A percentile compares a stretch with the other conserved stretches of the same genome.
Conservation (phyloP, 2,329 filamentous ascomycete species). For the Trichoderma breve region DNA sequence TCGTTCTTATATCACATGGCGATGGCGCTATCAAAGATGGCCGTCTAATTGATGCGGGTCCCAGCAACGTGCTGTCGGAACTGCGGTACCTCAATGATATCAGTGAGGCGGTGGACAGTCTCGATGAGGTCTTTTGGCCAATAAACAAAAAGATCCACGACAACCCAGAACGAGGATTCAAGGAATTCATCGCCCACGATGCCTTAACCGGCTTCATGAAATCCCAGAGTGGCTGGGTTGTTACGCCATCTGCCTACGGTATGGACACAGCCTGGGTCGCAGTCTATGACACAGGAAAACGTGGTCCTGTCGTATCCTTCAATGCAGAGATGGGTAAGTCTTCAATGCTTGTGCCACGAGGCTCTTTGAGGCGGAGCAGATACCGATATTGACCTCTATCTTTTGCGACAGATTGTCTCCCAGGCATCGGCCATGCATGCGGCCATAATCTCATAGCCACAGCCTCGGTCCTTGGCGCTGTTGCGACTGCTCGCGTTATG, state of each 20-base stretch:
- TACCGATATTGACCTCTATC: neutral
- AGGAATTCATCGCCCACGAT: constrained; percentile 43
- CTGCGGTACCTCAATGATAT: constrained; percentile 42
- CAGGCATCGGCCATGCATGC: constrained; percentile 51
- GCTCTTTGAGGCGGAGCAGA: neutral
- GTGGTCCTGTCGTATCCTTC: constrained; percentile 41
- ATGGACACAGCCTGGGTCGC: constrained; percentile 47
- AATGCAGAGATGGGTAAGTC: constrained; percentile 38
- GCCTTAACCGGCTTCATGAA: constrained; percentile 39
- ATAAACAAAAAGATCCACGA: constrained; percentile 44
- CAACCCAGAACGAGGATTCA: constrained; percentile 43
- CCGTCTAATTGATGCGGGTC: neutral
- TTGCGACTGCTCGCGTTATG: constrained; percentile 48
- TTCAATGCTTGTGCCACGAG: neutral
- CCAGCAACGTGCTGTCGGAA: neutral
- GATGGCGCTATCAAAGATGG: neutral
- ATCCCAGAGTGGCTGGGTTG: constrained; percentile 36
- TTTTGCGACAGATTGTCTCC: constrained; percentile 42
- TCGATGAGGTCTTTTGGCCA: constrained; percentile 31
- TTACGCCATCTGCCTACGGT: constrained; percentile 41
- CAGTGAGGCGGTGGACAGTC: constrained; percentile 23
- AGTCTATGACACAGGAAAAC: constrained; percentile 36
- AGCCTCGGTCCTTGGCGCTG: constrained; percentile 44
- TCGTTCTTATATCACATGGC: constrained; percentile 15
- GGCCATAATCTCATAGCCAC: constrained; percentile 55